Conservation (phyloP, 345 rosid genomes). For the Eucalyptus decipiens region DNA sequence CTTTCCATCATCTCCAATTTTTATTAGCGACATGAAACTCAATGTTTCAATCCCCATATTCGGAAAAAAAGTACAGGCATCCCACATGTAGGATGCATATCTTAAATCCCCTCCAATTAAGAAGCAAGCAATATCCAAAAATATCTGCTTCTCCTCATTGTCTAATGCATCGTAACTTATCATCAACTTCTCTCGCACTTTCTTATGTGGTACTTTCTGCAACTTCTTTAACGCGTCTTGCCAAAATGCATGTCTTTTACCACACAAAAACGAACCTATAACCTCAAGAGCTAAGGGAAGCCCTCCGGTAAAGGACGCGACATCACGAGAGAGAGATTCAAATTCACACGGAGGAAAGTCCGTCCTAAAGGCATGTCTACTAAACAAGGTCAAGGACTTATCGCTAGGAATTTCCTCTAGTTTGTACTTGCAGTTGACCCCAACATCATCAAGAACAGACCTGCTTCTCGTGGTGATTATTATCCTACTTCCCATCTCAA, state of each 20-base stretch:
- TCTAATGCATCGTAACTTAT: neutral
- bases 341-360: too few relatives aligned
- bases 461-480: neutral
- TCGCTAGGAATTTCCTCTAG: neutral
- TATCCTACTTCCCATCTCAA: neutral
- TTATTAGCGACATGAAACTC: neutral
- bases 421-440: neutral
- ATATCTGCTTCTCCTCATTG: accelerated
- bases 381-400: neutral
- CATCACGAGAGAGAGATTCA: too few relatives aligned
- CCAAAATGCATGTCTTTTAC: accelerated
- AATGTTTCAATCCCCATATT: neutral
- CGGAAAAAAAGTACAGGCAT: neutral
- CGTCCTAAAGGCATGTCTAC: too few relatives aligned
- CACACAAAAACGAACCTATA: too few relatives aligned
- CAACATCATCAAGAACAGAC: neutral
- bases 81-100: neutral
- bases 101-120: too few relatives aligned
- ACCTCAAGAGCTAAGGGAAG: too few relatives aligned
- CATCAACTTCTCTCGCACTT: neutral
- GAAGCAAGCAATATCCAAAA: neutral
- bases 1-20: accelerated
- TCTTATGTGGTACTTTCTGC: accelerated
- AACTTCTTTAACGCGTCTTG: neutral
- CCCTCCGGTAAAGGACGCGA: too few relatives aligned